These are phyloP conservation scores for Apiospora aurea DNA, from an alignment of 2,329 filamentous ascomycete species.

Conservation along the genomic window DNA sequence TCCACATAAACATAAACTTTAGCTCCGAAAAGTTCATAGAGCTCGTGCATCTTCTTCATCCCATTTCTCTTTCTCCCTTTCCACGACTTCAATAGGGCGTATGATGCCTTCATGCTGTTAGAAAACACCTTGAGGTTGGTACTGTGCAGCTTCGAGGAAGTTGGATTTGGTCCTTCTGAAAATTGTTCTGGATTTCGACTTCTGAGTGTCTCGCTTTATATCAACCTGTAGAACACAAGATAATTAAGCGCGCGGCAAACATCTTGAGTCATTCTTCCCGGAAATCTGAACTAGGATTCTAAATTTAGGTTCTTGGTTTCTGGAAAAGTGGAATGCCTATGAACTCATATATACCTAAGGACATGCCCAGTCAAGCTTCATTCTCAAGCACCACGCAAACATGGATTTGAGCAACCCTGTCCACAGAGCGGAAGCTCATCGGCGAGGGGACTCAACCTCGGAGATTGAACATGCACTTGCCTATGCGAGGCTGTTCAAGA, in stretches of 20 bases:
- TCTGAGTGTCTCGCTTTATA: background rate
- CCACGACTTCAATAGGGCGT: slow-evolving; percentile 4
- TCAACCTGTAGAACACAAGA: background rate
- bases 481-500: slow-evolving; percentile 1
- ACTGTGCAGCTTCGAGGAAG: background rate
- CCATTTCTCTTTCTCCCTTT: slow-evolving; percentile 14
- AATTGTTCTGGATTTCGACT: background rate
- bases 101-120: slow-evolving; percentile 2
- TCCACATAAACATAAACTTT: slow-evolving; percentile 5
- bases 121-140: background rate
- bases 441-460: background rate
- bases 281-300: background rate
- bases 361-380: background rate
- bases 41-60: slow-evolving; percentile 10
- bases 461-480: background rate
- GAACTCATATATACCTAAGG: slow-evolving; percentile 4
- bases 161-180: slow-evolving; percentile 1
- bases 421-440: background rate
- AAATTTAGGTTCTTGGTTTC: background rate
- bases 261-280: background rate
- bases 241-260: background rate
- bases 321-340: background rate
- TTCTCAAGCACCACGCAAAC: background rate
- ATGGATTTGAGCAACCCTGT: background rate
- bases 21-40: background rate